Percentiles rank a stretch among this genome's conserved stretches.
Evolutionary conservation across 2,329 filamentous ascomycete genomes (phyloP).

Genomic region (Cladosporium sp.): DNA sequence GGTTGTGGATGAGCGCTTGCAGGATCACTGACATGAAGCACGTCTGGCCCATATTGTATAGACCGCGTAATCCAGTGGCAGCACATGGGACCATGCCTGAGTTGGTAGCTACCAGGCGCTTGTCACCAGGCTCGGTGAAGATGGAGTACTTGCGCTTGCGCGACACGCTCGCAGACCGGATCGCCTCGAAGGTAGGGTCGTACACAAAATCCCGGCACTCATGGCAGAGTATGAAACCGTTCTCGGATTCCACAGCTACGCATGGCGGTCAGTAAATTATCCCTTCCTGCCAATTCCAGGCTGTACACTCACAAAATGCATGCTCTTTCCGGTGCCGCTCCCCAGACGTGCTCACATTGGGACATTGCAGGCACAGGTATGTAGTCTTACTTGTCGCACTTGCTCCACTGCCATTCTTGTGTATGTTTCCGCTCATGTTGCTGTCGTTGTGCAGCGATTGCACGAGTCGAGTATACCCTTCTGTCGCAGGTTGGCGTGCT

Average conservation of each 20-base stretch:
- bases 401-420: constrained; percentile 39
- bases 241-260: constrained; percentile 69
- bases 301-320: constrained; percentile 56
- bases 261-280: constrained; percentile 14
- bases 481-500: constrained; percentile 61
- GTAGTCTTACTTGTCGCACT: constrained; percentile 25
- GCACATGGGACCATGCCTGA: constrained; percentile 75
- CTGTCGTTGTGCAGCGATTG: constrained; percentile 63
- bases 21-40: constrained; percentile 97
- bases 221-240: constrained; percentile 70
- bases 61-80: constrained; percentile 79
- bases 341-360: constrained; percentile 59
- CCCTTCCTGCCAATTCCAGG: not conserved
- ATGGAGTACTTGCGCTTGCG: constrained; percentile 60
- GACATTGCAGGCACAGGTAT: constrained; percentile 68
- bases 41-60: constrained; percentile 97
- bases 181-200: constrained; percentile 71
- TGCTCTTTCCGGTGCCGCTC: constrained; percentile 68
- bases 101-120: constrained; percentile 70
- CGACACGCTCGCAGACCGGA: constrained; percentile 50
- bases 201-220: constrained; percentile 78
- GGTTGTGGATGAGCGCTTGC: constrained; percentile 90
- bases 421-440: constrained; percentile 62
- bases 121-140: constrained; percentile 61
- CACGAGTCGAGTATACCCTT: constrained; percentile 66